These are phyloP conservation scores for Nakaseomyces uthaithaninus DNA, from an alignment of 1,139 yeast genomes.

Conservation along the genomic window DNA sequence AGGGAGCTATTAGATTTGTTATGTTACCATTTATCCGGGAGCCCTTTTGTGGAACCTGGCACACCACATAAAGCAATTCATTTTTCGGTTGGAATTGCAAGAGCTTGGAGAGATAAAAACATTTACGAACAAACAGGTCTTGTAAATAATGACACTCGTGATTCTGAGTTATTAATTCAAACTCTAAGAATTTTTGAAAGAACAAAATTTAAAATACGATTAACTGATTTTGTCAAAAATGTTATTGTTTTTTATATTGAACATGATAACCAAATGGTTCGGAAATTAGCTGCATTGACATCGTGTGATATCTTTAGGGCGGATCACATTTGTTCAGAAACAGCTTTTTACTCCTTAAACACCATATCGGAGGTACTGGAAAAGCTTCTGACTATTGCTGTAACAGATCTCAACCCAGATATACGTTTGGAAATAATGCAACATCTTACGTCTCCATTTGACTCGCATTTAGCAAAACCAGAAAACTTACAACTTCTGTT, in stretches of 20 bases:
- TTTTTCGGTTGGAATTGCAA: slow-evolving; percentile 63
- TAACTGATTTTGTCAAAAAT: slow-evolving; percentile 80
- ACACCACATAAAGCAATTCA: slow-evolving; percentile 54
- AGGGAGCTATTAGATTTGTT: slow-evolving; percentile 62
- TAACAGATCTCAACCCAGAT: slow-evolving; percentile 87
- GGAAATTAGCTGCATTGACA: slow-evolving; percentile 79
- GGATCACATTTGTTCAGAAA: slow-evolving; percentile 80
- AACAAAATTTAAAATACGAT: slow-evolving; percentile 67
- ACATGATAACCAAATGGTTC: slow-evolving; percentile 67
- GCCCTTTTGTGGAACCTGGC: slow-evolving; percentile 79
- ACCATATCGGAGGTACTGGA: slow-evolving; percentile 83
- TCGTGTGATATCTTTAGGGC: slow-evolving; percentile 70
- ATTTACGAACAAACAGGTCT: slow-evolving; percentile 48
- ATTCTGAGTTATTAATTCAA: slow-evolving; percentile 31
- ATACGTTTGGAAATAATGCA: slow-evolving; percentile 72
- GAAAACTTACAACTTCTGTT: slow-evolving; percentile 78
- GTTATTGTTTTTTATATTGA: slow-evolving; percentile 77
- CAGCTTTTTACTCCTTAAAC: slow-evolving; percentile 73
- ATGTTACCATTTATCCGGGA: slow-evolving; percentile 74
- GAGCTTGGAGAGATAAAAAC: slow-evolving; percentile 69
- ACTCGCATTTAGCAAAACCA: slow-evolving; percentile 90
- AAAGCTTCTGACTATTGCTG: slow-evolving; percentile 69
- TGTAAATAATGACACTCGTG: slow-evolving; percentile 29
- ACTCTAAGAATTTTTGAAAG: slow-evolving; percentile 53
- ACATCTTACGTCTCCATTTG: slow-evolving; percentile 67